Evolutionary conservation across 78 protist genomes (phyloP).

Genomic region (Dictyostelium firmibasis): DNA sequence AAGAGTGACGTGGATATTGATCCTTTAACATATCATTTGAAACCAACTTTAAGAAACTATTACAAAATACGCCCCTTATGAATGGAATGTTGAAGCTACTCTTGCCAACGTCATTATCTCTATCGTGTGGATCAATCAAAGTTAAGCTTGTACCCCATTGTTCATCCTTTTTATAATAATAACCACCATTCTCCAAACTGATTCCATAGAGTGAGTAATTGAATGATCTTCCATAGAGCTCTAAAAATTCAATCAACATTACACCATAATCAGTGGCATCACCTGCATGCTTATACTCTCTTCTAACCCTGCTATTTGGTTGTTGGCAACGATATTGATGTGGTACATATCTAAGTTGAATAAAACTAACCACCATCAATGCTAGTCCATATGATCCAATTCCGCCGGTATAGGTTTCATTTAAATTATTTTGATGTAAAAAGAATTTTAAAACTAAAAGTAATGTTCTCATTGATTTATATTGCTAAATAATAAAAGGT

Average conservation of each 20-base stretch:
- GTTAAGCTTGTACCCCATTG: constrained; percentile 42
- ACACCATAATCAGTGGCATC: constrained; percentile 64
- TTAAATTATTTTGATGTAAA: constrained; percentile 77
- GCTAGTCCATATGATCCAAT: constrained; percentile 87
- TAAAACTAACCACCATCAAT: constrained; percentile 84
- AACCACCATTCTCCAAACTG: constrained; percentile 41
- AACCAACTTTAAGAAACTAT: constrained; percentile 17
- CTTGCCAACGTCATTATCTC: constrained; percentile 67
- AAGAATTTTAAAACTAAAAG: constrained; percentile 82
- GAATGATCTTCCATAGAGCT: constrained; percentile 55
- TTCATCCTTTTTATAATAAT: constrained; percentile 3
- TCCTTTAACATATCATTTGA: constrained; percentile 39
- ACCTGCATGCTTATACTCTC: constrained; percentile 29
- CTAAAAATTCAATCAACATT: constrained; percentile 58
- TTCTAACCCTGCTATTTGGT: background rate
- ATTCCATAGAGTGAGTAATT: constrained; percentile 52
- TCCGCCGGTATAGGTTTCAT: constrained; percentile 94
- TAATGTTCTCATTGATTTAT: constrained; percentile 64
- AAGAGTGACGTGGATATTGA: constrained; percentile 9
- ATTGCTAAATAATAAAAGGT: constrained; percentile 4
- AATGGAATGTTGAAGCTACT: constrained; percentile 73
- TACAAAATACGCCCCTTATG: constrained; percentile 45
- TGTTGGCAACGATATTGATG: background rate
- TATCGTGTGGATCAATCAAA: constrained; percentile 55
- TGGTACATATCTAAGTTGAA: constrained; percentile 49